Conservation (phyloP, 495 filamentous ascomycete genomes). For the Wilcoxina mikolae region DNA sequence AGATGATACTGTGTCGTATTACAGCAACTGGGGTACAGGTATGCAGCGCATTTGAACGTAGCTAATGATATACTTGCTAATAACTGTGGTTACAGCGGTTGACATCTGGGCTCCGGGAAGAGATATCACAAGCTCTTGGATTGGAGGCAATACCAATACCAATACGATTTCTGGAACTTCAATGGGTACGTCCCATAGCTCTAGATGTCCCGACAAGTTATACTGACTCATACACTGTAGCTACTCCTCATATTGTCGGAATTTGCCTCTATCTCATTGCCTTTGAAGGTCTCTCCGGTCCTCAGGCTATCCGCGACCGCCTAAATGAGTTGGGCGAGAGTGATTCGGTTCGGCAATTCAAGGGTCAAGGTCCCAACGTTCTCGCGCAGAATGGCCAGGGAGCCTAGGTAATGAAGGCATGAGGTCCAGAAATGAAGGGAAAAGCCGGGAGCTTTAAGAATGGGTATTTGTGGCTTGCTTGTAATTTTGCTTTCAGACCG, state of each 20-base stretch:
- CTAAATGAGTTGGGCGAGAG: slow-evolving; percentile 25
- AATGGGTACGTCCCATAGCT: slow-evolving; percentile 18
- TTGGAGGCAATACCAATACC: slow-evolving; percentile 12
- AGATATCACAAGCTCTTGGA: slow-evolving; percentile 30
- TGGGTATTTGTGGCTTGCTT: neutral
- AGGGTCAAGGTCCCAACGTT: neutral
- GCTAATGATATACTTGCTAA: neutral
- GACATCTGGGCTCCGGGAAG: slow-evolving; percentile 33
- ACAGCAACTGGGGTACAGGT: slow-evolving; percentile 8
- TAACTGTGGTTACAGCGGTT: slow-evolving; percentile 26
- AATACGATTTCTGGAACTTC: slow-evolving; percentile 34
- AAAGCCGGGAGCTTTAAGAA: neutral
- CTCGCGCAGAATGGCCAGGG: neutral
- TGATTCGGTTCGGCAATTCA: neutral
- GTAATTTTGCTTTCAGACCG: neutral
- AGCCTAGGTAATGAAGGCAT: neutral
- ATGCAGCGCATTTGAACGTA: neutral
- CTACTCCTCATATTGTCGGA: slow-evolving; percentile 44
- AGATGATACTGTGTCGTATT: slow-evolving; percentile 12
- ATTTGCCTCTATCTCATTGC: slow-evolving; percentile 44
- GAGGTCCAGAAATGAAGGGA: neutral
- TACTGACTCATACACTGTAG: slow-evolving; percentile 21
- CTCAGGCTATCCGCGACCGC: slow-evolving; percentile 25
- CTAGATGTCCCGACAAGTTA: neutral
- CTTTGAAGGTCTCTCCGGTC: slow-evolving; percentile 23